Conservation (phyloP, 1,284 basidiomycete genomes). For the Puccinia hordei region DNA sequence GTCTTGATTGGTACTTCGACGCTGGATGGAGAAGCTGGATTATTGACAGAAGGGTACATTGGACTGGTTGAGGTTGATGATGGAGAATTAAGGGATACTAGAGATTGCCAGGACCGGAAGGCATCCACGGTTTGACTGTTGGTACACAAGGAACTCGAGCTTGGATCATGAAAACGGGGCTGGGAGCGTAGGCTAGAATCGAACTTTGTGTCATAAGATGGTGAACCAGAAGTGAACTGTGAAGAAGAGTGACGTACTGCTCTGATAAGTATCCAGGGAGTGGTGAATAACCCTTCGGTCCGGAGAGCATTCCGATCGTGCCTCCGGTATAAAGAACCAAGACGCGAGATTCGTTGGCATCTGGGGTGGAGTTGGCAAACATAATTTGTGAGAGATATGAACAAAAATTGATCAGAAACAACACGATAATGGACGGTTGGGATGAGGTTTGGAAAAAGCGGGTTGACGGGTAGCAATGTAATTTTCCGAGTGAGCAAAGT, state of each 20-base stretch:
- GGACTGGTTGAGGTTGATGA: conserved; percentile 18
- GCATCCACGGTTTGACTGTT: conserved; percentile 46
- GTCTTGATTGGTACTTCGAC: not conserved
- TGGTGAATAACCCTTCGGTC: conserved; percentile 36
- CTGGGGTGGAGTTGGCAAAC: not conserved
- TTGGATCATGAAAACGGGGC: conserved; percentile 46
- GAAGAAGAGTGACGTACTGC: conserved; percentile 4
- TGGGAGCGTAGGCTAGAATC: conserved; percentile 39
- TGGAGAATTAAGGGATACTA: conserved; percentile 30
- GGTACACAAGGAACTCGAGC: conserved; percentile 33
- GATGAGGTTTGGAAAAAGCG: not conserved
- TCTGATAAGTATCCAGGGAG: conserved; percentile 46
- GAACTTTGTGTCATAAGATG: not conserved
- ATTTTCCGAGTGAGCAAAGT: not conserved
- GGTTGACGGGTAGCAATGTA: not conserved
- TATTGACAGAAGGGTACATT: not conserved
- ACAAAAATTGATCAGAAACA: not conserved
- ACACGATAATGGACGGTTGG: not conserved
- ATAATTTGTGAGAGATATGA: not conserved
- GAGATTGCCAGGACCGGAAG: conserved; percentile 42
- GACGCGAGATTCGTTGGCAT: conserved; percentile 42
- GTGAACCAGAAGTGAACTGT: not conserved
- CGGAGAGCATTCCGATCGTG: conserved; percentile 50
- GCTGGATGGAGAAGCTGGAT: not conserved
- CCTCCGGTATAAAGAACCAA: conserved; percentile 50